Percentiles rank a stretch among this genome's conserved stretches.
Conservation (phyloP, 2,329 filamentous ascomycete genomes). For the Diplodia intermedia region DNA sequence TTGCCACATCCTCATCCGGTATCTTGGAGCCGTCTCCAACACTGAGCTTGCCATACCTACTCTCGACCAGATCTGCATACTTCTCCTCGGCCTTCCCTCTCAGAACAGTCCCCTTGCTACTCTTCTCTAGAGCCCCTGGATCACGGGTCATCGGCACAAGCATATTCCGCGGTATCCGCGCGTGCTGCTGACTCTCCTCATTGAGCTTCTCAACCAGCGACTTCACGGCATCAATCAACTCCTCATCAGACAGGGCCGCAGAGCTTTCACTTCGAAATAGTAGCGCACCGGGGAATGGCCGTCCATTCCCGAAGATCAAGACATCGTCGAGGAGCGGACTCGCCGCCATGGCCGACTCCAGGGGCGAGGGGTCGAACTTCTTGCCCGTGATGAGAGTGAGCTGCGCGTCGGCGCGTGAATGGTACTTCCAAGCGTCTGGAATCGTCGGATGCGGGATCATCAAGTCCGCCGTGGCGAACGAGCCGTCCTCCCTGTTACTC, state of each 20-base stretch:
- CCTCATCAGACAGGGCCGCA: constrained; percentile 41
- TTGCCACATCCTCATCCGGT: constrained; percentile 45
- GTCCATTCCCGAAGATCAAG: constrained; percentile 67
- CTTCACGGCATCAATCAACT: constrained; percentile 54
- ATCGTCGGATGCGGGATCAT: constrained; percentile 63
- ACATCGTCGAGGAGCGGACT: constrained; percentile 59
- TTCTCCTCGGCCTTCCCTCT: constrained; percentile 59
- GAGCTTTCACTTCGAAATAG: constrained; percentile 55
- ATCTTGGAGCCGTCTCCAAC: constrained; percentile 30
- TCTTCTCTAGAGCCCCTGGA: constrained; percentile 59
- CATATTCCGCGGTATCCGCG: constrained; percentile 59
- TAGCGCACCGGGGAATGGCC: constrained; percentile 63
- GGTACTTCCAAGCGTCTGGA: constrained; percentile 65
- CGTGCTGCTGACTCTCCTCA: constrained; percentile 57
- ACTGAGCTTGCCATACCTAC: constrained; percentile 51
- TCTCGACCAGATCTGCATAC: constrained; percentile 57
- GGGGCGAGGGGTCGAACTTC: constrained; percentile 70
- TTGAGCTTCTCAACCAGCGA: constrained; percentile 58
- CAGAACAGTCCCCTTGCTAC: constrained; percentile 68
- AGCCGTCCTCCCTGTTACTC: constrained; percentile 64
- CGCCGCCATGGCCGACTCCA: constrained; percentile 63
- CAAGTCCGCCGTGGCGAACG: constrained; percentile 68
- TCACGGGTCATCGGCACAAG: constrained; percentile 54
- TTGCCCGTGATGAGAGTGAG: constrained; percentile 70
- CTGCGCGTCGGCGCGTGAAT: constrained; percentile 67